Evolutionary conservation across 176 grass and related monocot species (phyloP).

Genomic region (Oryza australiensis): DNA sequence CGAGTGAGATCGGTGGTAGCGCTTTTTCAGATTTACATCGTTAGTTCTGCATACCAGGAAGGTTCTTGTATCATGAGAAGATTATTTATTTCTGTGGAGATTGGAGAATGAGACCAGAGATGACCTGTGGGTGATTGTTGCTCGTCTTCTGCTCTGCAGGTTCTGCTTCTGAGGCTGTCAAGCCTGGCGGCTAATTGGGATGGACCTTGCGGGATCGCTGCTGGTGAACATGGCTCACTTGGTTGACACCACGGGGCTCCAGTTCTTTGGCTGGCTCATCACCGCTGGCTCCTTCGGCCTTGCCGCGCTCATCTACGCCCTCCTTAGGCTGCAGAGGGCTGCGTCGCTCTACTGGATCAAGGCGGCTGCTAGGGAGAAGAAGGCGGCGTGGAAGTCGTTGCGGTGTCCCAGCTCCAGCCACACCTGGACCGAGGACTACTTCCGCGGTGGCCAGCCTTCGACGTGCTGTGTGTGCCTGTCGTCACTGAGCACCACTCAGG

Average conservation of each 20-base stretch:
- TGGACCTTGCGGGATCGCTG: slow-evolving; percentile 61
- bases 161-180: background rate
- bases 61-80: background rate
- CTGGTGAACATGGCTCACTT: slow-evolving; percentile 45
- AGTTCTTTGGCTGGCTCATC: slow-evolving; percentile 60
- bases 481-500: slow-evolving; percentile 32
- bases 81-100: background rate
- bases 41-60: background rate
- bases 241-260: slow-evolving; percentile 42
- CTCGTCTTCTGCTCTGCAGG: slow-evolving; percentile 28
- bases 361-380: slow-evolving; percentile 69
- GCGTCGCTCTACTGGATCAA: slow-evolving; percentile 76
- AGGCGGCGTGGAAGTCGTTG: slow-evolving; percentile 38
- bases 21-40: slow-evolving; percentile 14
- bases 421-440: slow-evolving; percentile 53
- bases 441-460: slow-evolving; percentile 46
- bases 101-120: background rate
- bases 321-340: slow-evolving; percentile 70
- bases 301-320: slow-evolving; percentile 54
- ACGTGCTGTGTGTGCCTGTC: slow-evolving; percentile 75
- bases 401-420: slow-evolving; percentile 73
- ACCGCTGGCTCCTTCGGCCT: slow-evolving; percentile 68
- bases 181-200: slow-evolving; percentile 35
- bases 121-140: background rate
- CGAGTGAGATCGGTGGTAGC: background rate